Evolutionary conservation across 2,329 filamentous ascomycete genomes (phyloP), one percentile per base, ranked within the genome.

Genomic region (Daldinia eschscholtzii): DNA sequence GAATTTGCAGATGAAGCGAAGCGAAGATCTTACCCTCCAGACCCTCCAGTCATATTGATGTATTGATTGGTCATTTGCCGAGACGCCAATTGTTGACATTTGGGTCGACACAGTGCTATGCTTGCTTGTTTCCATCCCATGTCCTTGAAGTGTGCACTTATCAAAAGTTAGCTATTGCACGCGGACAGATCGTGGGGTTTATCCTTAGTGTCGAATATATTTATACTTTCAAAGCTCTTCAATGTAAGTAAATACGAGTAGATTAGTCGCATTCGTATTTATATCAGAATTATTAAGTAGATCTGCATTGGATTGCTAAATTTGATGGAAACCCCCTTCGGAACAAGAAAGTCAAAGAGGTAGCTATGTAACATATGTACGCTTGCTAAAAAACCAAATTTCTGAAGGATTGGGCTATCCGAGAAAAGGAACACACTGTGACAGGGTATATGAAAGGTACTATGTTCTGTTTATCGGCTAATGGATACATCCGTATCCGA

Each of bases 361-460:
- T 35, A 35, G 5, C 10, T 35, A 35, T 35, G 26, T 50, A 50
- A 13, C 46, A n/a, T 13, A 56, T 15, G 13, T 33, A 33, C 33
- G 15, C 15, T 33, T 42, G 4, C 35, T 57, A 6, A 18, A 57
- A 57, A 9, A 20, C 5, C 10, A 3, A 30, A 33, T 4, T 30
- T 9, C 57, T 57, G 64, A 61, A 70, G 64, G 67, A 70, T 67
- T 65, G n/a, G 56, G 53, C 20, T 52, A 26, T 46, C 41, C 23
- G 33, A 35, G 60, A 67, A 56, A 50, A 50, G 46, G 67, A 70
- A 55, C 48, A 48, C 64, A 64, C 67, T 65, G 67, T 67, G 64
- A 59, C 67, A 65, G 55, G 64, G 67, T 69, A 64, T 44, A 10
- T 35, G 23, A 39, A 42, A 33, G 28, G 48, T 48, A 57, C 33